Conservation (phyloP, 345 rosid genomes). For the Hevea brasiliensis region DNA sequence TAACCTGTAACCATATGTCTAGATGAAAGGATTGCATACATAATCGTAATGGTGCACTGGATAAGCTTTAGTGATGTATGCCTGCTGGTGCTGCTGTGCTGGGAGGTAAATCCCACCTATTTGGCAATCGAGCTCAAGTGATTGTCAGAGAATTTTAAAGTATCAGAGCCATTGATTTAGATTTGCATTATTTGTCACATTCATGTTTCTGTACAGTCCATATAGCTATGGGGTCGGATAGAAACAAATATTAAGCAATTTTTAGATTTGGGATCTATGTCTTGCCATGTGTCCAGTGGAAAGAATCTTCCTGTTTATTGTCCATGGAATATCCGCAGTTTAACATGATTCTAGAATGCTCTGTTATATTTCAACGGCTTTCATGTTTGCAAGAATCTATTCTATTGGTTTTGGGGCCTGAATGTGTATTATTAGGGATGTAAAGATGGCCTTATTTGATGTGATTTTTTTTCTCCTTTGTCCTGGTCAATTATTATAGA, state of each 20-base stretch:
- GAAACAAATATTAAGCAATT: background rate
- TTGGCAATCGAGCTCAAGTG: background rate
- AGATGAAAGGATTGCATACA: background rate
- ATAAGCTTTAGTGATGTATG: background rate
- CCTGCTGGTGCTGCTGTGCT: too few relatives aligned
- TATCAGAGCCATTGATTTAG: background rate
- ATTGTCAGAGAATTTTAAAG: background rate
- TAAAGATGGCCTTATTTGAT: background rate
- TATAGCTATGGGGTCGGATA: background rate
- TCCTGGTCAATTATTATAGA: conserved; percentile 1
- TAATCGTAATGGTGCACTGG: background rate
- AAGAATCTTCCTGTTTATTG: background rate
- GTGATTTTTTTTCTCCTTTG: conserved; percentile 8
- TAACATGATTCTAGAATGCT: background rate
- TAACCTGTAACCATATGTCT: background rate
- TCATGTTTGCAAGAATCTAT: background rate
- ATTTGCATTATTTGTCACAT: background rate
- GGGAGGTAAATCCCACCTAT: conserved; percentile 3
- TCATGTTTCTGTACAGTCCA: background rate
- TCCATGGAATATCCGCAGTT: background rate
- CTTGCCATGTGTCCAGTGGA: conserved; percentile 9
- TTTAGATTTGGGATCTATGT: conserved; percentile 10
- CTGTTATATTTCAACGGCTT: background rate
- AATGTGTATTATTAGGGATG: background rate
- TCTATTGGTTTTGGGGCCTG: background rate